Base-by-base conservation (phyloP, 306 rosid genomes). In the Cicer cuneatum region DNA sequence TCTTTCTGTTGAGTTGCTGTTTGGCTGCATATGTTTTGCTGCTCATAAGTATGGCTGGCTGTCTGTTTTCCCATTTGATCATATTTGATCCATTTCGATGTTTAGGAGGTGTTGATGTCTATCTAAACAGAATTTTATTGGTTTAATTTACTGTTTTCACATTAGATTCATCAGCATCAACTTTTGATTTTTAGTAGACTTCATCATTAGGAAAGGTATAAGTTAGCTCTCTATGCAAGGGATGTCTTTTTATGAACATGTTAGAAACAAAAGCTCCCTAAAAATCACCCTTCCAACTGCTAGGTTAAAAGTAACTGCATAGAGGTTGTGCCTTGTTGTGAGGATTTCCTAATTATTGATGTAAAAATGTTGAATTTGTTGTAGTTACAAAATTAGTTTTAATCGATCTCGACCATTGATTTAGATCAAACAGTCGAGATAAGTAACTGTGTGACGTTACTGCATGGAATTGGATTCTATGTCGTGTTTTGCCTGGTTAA, bases 191-290 rank as follows among this genome's bases (percentile, higher is more conserved):
- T 16, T 18, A 18, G 74, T 9, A 48, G 37, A 13, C 4, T 47
- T 77, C 54, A 47, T 67, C 8, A 11, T 37, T 67, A 56, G 38
- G 57, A 35, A 43, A 54, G 48, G 56, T 29, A 54, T 56, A 66
- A 56, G 56, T 18, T 63, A 53, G 67, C 8, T 37, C 13, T 61
- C 7, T 63, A 24, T 43, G 71, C 54, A 66, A 64, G 71, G 21
- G 63, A 49, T 74, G 51, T 18, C 71, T 8, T 66, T 66, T 54
- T 66, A 38, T 7, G 33, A 56, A 39, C 35, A 29, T 56, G 40
- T 43, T 62, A 12, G 60, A 53, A 18, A 53, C 35, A 16, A 51
- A 51, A 14, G 16, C 56, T 49, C 19, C 21, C 4, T 52, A 8
- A 53, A 53, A 16, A 9, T 21, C 33, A 7, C 10, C 60, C 35